These are phyloP conservation scores for Candida oleophila DNA, from an alignment of 805 yeast species.

Conservation along the genomic window DNA sequence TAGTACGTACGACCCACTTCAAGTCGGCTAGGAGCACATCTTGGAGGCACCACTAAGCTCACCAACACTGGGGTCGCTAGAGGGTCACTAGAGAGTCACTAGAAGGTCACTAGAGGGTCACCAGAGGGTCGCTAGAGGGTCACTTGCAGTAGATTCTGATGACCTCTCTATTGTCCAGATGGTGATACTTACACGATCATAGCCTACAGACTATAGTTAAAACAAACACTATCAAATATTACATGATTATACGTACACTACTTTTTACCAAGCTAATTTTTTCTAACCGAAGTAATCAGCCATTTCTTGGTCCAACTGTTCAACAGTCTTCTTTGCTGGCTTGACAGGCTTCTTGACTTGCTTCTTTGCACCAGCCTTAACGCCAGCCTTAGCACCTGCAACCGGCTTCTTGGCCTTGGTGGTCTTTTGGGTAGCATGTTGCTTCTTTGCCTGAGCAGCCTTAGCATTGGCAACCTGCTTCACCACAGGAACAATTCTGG, in stretches of 20 bases:
- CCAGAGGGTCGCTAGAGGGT: too few species aligned
- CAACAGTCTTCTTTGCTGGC: constrained; percentile 69
- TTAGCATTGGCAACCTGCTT: constrained; percentile 36
- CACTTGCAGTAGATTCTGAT: too few species aligned
- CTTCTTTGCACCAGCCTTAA: constrained; percentile 15
- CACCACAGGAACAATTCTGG: constrained; percentile 57
- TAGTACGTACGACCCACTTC: too few species aligned
- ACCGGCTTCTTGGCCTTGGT: constrained; percentile 4
- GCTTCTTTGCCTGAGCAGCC: constrained; percentile 21
- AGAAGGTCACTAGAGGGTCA: too few species aligned
- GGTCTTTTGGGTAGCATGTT: neutral
- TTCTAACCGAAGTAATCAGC: constrained; percentile 79
- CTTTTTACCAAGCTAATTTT: too few species aligned
- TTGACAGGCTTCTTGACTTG: constrained; percentile 31
- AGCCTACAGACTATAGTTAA: too few species aligned
- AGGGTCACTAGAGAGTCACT: too few species aligned
- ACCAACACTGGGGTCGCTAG: too few species aligned
- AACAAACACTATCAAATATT: neutral
- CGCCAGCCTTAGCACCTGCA: constrained; percentile 9
- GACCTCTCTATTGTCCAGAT: too few species aligned
- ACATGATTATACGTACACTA: neutral
- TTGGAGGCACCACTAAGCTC: too few species aligned
- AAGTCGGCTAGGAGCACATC: too few species aligned
- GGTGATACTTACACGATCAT: too few species aligned
- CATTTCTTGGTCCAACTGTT: constrained; percentile 97